Percentiles rank a stretch among this genome's conserved stretches.
Conservation (phyloP, 106 monocot genomes). For the Acorus gramineus region DNA sequence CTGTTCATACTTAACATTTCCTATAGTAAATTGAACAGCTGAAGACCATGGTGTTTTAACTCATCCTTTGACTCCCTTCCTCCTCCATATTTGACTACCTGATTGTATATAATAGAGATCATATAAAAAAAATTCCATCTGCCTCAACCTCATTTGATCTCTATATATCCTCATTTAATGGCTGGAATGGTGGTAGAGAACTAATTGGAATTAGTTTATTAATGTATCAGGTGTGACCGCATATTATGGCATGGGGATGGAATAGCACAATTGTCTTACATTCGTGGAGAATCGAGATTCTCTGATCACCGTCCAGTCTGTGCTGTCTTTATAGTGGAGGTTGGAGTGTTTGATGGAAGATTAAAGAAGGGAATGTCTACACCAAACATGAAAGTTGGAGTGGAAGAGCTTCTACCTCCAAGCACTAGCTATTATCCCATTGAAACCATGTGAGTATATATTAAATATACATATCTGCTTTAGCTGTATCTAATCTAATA, state of each 20-base stretch:
- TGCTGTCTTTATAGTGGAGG: conserved; percentile 49
- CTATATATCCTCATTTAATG: no score
- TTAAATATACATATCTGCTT: neutral
- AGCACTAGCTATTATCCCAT: conserved; percentile 4
- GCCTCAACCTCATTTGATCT: no score
- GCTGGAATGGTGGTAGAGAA: no score
- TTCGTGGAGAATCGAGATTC: conserved; percentile 63
- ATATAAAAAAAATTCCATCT: no score
- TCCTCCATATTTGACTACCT: no score
- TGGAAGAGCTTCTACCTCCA: conserved; percentile 51
- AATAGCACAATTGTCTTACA: conserved; percentile 51
- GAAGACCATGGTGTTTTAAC: no score
- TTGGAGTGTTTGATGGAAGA: conserved; percentile 24
- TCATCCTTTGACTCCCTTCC: no score
- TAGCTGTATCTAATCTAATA: no score
- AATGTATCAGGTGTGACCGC: conserved; percentile 58
- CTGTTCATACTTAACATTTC: no score
- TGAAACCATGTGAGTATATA: neutral
- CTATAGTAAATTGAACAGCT: no score
- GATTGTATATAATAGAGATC: no score
- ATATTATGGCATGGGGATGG: conserved; percentile 80
- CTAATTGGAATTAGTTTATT: no score
- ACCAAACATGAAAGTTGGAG: conserved; percentile 45
- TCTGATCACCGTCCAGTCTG: conserved; percentile 83
- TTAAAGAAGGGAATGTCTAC: conserved; percentile 19